A percentile compares a stretch with the other conserved stretches of the same genome.
These are phyloP conservation scores for Crucibulum laeve DNA, from an alignment of 768 basidiomycete genomes.

Conservation along the genomic window DNA sequence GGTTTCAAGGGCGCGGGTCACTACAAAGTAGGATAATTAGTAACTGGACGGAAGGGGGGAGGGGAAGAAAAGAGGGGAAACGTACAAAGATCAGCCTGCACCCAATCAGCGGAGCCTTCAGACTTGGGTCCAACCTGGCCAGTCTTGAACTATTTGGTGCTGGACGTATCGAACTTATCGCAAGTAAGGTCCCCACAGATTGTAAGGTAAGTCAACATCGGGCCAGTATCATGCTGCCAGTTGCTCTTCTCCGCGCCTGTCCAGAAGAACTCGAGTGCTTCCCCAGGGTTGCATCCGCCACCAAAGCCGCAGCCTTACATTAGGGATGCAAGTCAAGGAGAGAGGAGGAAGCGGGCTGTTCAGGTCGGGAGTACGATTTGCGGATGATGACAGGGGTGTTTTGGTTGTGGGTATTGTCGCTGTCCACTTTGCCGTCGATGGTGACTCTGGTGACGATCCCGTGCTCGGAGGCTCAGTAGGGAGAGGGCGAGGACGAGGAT, in stretches of 20 bases:
- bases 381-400: constrained; percentile 33
- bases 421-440: constrained; percentile 33
- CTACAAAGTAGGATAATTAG: constrained; percentile 16
- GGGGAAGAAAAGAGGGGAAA: constrained; percentile 10
- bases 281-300: constrained; percentile 60
- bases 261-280: constrained; percentile 53
- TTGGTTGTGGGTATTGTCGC: constrained; percentile 23
- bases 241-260: constrained; percentile 34
- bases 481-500: constrained; percentile 26
- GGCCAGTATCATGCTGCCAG: constrained; percentile 57
- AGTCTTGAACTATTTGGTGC: constrained; percentile 75
- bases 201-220: constrained; percentile 73
- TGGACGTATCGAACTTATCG: constrained; percentile 50
- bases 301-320: constrained; percentile 44
- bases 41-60: neutral
- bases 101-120: constrained; percentile 44
- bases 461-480: constrained; percentile 37
- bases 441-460: constrained; percentile 35
- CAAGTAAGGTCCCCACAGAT: constrained; percentile 54
- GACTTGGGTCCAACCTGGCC: constrained; percentile 42
- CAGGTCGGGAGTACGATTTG: constrained; percentile 31
- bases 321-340: constrained; percentile 55
- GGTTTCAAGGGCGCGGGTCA: constrained; percentile 33
- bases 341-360: constrained; percentile 55
- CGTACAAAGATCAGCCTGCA: constrained; percentile 50